Evolutionary conservation across 1,284 basidiomycete genomes (phyloP).

Genomic region (Ceraceosorus bombacis): DNA sequence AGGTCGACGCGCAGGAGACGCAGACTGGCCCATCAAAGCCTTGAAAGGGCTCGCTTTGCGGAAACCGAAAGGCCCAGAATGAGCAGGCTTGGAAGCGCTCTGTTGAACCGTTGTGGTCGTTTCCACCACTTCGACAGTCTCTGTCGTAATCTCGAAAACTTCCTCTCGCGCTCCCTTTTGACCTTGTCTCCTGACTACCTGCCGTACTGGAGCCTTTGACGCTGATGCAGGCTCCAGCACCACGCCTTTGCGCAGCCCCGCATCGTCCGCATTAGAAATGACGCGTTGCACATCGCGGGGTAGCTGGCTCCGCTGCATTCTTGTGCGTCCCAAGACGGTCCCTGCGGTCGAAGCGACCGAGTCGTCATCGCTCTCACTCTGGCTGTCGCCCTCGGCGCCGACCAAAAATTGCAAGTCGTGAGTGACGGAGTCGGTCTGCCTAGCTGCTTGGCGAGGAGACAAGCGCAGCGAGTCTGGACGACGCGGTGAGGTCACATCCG

Average conservation of each 20-base stretch:
- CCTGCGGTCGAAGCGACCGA: too few relatives aligned
- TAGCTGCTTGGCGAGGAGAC: too few relatives aligned
- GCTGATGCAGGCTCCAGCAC: conserved; percentile 11
- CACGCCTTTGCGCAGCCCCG: conserved; percentile 21
- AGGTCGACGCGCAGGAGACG: too few relatives aligned
- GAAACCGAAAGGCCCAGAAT: too few relatives aligned
- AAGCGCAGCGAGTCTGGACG: too few relatives aligned
- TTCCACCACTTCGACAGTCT: conserved; percentile 45
- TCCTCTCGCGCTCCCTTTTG: conserved; percentile 26
- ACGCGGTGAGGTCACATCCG: too few relatives aligned
- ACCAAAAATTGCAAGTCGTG: conserved; percentile 30
- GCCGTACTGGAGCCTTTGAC: too few relatives aligned
- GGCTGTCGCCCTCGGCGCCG: conserved; percentile 30
- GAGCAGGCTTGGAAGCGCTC: neutral
- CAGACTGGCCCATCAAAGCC: neutral
- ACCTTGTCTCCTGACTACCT: neutral
- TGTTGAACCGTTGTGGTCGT: conserved; percentile 24
- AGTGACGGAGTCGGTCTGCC: conserved; percentile 8
- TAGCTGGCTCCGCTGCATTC: conserved; percentile 7
- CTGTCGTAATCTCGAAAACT: conserved; percentile 51
- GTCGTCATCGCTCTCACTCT: conserved; percentile 14
- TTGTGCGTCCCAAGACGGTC: too few relatives aligned
- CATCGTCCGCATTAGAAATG: conserved; percentile 17
- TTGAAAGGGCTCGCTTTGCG: neutral
- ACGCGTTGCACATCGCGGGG: conserved; percentile 21